Percentiles rank a stretch among this genome's conserved stretches.
Evolutionary conservation across 192 early-diverging fungal genomes (phyloP).

Genomic region (Linderina pennispora): DNA sequence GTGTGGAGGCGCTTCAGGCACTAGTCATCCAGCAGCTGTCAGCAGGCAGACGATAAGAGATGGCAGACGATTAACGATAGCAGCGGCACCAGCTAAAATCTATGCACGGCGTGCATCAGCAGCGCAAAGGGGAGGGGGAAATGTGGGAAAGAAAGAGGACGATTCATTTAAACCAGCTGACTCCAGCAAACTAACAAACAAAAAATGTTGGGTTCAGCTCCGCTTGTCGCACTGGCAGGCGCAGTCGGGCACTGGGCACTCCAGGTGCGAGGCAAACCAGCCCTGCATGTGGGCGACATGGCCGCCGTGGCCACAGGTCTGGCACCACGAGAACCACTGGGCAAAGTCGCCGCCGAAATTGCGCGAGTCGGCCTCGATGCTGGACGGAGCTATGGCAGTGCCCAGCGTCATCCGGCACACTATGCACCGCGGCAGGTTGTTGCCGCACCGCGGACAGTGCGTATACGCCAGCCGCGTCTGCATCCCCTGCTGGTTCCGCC

Average conservation of each 20-base stretch:
- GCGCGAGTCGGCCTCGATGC: neutral
- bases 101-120: neutral
- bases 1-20: neutral
- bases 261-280: slow-evolving; percentile 83
- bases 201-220: slow-evolving; percentile 7
- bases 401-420: slow-evolving; percentile 44
- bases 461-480: slow-evolving; percentile 35
- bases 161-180: too few species aligned
- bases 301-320: slow-evolving; percentile 94
- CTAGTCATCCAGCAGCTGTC: too few species aligned
- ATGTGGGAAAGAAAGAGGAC: too few species aligned
- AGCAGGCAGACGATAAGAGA: too few species aligned
- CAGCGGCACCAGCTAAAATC: neutral
- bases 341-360: slow-evolving; percentile 56
- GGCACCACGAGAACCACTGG: slow-evolving; percentile 98
- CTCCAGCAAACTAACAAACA: too few species aligned
- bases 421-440: slow-evolving; percentile 40
- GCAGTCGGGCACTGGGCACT: slow-evolving; percentile 93
- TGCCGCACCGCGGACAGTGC: slow-evolving; percentile 30
- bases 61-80: too few species aligned
- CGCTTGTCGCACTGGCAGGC: slow-evolving; percentile 30
- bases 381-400: slow-evolving; percentile 14
- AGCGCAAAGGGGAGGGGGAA: too few species aligned
- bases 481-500: slow-evolving; percentile 17
- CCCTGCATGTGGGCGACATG: slow-evolving; percentile 83